Evolutionary conservation across 805 yeast genomes (phyloP).

Genomic region (Cephaloascus fragrans): DNA sequence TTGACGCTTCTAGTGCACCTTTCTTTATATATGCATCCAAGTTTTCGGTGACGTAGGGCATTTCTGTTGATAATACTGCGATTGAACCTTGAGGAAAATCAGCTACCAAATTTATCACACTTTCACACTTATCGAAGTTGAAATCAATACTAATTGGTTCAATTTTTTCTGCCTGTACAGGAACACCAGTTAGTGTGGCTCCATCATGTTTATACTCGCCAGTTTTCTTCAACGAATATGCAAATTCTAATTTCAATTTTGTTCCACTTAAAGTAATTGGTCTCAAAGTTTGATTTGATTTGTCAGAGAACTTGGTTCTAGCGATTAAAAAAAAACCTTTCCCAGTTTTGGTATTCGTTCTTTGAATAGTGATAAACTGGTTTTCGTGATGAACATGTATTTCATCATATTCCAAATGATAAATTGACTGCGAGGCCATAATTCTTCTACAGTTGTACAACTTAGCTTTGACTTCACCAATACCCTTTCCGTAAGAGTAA

Average conservation of each 20-base stretch:
- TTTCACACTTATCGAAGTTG: constrained; percentile 28
- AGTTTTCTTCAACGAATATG: constrained; percentile 41
- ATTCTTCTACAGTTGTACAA: constrained; percentile 48
- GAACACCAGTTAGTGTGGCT: constrained; percentile 47
- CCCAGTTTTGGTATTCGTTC: constrained; percentile 77
- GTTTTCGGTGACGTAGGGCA: constrained; percentile 53
- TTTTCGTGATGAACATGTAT: constrained; percentile 93
- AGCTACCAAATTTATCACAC: constrained; percentile 49
- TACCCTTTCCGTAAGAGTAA: constrained; percentile 57
- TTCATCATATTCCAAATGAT: constrained; percentile 53
- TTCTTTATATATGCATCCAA: constrained; percentile 59
- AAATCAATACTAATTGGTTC: constrained; percentile 36
- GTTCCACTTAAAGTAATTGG: constrained; percentile 57
- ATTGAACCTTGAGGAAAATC: constrained; percentile 86
- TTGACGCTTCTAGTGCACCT: constrained; percentile 72
- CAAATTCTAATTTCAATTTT: constrained; percentile 43
- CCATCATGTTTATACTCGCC: constrained; percentile 38
- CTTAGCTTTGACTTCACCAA: constrained; percentile 58
- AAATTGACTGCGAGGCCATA: constrained; percentile 48
- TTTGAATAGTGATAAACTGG: constrained; percentile 83
- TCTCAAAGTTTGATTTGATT: constrained; percentile 40
- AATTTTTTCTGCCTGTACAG: constrained; percentile 49
- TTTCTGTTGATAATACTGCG: constrained; percentile 67
- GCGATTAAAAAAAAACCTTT: constrained; percentile 85
- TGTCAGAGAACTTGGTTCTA: constrained; percentile 60